A percentile compares a stretch with the other conserved stretches of the same genome.
Conservation (phyloP, 345 rosid genomes). For the Orychophragmus violaceus region DNA sequence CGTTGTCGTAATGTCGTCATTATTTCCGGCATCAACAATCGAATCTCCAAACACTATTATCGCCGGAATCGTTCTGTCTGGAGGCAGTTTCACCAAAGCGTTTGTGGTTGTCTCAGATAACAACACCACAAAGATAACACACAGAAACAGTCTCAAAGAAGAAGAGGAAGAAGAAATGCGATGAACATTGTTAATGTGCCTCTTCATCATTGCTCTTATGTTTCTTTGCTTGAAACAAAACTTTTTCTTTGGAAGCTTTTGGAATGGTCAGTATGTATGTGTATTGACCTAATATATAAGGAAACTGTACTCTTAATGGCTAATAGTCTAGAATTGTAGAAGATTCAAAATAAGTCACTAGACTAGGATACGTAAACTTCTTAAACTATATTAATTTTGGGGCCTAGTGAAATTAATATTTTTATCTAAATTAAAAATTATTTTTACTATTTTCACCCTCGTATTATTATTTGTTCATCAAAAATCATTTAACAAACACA, state of each 20-base stretch:
- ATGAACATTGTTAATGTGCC: not conserved
- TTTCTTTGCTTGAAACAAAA: not conserved
- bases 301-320: not conserved
- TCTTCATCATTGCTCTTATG: slow-evolving; percentile 5
- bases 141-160: not conserved
- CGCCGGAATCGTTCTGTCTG: slow-evolving; percentile 49
- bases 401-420: not conserved
- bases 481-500: not conserved
- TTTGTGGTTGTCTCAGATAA: not conserved
- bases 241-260: not conserved
- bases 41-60: slow-evolving; percentile 78
- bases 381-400: not conserved
- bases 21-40: slow-evolving; percentile 77
- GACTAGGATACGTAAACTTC: not conserved
- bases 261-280: not conserved
- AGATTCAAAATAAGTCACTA: not conserved
- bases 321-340: not conserved
- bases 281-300: not conserved
- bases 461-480: not conserved
- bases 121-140: slow-evolving; percentile 17
- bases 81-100: slow-evolving; percentile 22
- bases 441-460: not conserved
- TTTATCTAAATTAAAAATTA: not conserved
- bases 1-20: slow-evolving; percentile 42
- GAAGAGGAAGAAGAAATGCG: not conserved